Conservation (phyloP, 768 basidiomycete genomes). For the Heimioporus sp. region DNA sequence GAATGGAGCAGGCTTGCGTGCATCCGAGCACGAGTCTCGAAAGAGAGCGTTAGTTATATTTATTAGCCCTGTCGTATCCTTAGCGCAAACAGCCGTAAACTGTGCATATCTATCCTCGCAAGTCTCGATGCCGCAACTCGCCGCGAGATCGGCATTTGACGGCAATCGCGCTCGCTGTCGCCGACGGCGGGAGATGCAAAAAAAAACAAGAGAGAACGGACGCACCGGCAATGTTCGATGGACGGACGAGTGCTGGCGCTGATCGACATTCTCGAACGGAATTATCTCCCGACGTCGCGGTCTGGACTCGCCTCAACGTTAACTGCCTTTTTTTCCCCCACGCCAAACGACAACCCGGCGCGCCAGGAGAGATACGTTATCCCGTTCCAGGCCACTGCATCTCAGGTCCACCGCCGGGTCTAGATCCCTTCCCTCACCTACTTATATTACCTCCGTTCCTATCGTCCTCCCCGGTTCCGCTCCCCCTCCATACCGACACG, state of each 20-base stretch:
- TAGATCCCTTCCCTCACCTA: slow-evolving; percentile 3
- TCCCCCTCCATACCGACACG: too few species aligned
- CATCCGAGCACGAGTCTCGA: slow-evolving; percentile 17
- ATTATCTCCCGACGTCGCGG: slow-evolving; percentile 15
- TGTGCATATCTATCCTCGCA: slow-evolving; percentile 6
- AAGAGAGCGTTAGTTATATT: slow-evolving; percentile 3
- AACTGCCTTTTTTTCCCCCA: slow-evolving; percentile 12
- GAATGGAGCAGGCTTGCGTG: neutral
- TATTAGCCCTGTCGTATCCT: slow-evolving; percentile 21
- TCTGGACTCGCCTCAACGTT: slow-evolving; percentile 21
- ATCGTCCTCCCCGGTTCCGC: too few species aligned
- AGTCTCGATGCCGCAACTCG: neutral
- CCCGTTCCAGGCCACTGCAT: slow-evolving; percentile 2
- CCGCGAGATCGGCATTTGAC: neutral
- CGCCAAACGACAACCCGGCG: slow-evolving; percentile 17
- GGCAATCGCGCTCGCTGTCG: too few species aligned
- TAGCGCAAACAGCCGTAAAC: slow-evolving; percentile 28
- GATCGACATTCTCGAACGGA: slow-evolving; percentile 28
- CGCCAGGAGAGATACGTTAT: slow-evolving; percentile 24
- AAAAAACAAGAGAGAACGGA: neutral
- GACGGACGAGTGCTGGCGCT: slow-evolving; percentile 10
- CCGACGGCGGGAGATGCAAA: neutral
- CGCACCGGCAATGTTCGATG: neutral
- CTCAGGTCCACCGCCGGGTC: slow-evolving; percentile 8
- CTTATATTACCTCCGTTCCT: too few species aligned